These are phyloP conservation scores for Blastosporella zonata DNA, from an alignment of 1,284 basidiomycete genomes.

Conservation along the genomic window DNA sequence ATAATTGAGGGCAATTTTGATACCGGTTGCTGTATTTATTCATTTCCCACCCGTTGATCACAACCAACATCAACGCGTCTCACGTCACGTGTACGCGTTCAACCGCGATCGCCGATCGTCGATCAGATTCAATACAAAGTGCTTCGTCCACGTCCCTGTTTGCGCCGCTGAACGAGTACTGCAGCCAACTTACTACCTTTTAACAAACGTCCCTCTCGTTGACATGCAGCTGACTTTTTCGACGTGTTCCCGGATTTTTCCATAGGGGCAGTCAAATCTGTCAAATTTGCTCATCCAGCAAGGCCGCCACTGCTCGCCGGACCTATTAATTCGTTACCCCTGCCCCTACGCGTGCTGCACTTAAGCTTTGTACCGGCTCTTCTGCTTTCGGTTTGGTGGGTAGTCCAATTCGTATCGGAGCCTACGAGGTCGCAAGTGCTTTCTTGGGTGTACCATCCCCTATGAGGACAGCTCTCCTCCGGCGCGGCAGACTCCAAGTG, in stretches of 20 bases:
- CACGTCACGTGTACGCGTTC: constrained; percentile 22
- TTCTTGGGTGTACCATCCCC: too few relatives aligned
- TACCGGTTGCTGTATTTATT: constrained; percentile 25
- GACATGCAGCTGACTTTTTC: not conserved
- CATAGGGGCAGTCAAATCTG: not conserved
- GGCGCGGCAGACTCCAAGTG: too few relatives aligned
- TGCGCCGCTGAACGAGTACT: not conserved
- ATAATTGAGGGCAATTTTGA: constrained; percentile 16
- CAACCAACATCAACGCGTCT: constrained; percentile 23
- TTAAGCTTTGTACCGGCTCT: too few relatives aligned
- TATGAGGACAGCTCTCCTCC: too few relatives aligned
- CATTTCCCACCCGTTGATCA: constrained; percentile 21
- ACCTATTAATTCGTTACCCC: too few relatives aligned
- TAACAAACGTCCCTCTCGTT: not conserved
- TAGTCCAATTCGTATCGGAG: too few relatives aligned
- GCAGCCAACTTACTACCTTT: not conserved
- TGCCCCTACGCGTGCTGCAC: too few relatives aligned
- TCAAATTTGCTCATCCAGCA: not conserved
- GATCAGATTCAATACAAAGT: not conserved
- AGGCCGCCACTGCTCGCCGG: too few relatives aligned
- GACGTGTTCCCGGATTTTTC: not conserved
- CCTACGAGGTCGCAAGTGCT: too few relatives aligned
- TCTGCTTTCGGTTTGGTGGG: too few relatives aligned
- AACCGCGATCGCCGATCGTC: not conserved
- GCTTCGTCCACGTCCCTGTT: not conserved